Evolutionary conservation across 768 basidiomycete genomes (phyloP), one percentile per base, ranked within the genome.

Genomic region (Tulasnella sp.): DNA sequence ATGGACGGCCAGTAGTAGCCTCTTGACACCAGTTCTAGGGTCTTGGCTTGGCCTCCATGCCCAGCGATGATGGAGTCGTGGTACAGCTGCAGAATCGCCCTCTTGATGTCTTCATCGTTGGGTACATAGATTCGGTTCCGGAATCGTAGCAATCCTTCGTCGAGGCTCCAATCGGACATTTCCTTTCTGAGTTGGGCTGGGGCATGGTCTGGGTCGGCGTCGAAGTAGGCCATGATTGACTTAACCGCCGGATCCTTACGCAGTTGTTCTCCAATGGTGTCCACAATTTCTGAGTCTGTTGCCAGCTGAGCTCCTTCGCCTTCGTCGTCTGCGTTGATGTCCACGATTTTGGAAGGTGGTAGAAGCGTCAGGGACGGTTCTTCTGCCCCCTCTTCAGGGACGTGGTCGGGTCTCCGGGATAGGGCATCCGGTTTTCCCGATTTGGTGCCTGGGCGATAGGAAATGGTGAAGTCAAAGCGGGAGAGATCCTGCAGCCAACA

Each of bases 1-100:
- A 83, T 80, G 11, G 24, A 24, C 41, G 81, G 82, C 83, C 83
- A 85, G 64, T 77, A 82, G 78, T 73, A 84, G 20, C 84, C 46
- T 48, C 82, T 77, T 9, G n/a, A 34, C 18, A 84, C 75, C 0
- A 83, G 75, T 31, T 83, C 80, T 14, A 60, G 37, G 0, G 84
- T 85, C 50, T 83, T 83, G 1, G 22, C 48, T 22, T 75, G 37
- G 0, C 85, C 85, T 40, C 12, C 16, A 64, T 81, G 80, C 3
- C 80, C 37, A 16, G 46, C 76, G 2, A 34, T 20, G 1, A 3
- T 8, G 2, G 48, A 37, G 72, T 80, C 34, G 37, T 80, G 80
- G 54, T 64, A 54, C 5, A 79, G n/a, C 34, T 69, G 37, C 9
- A 48, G 22, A 5, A 60, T 7, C 7, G 54, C 9, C 3, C 64